These are phyloP conservation scores for Verticillium longisporum DNA, from an alignment of 2,329 filamentous ascomycete species.

Conservation along the genomic window DNA sequence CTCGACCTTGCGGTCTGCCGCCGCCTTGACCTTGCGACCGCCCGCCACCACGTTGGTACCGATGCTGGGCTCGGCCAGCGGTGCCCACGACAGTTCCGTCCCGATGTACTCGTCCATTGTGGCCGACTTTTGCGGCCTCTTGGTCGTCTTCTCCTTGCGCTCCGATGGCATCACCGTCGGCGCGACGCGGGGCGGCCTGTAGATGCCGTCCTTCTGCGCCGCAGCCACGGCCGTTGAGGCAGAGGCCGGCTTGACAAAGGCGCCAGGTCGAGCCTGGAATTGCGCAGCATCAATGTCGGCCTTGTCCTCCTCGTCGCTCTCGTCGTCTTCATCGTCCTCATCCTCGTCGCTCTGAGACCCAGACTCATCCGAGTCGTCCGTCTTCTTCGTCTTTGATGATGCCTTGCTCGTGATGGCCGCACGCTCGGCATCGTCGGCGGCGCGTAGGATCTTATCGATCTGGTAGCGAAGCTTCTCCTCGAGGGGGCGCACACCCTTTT, in stretches of 20 bases:
- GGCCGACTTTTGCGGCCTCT: slow-evolving; percentile 64
- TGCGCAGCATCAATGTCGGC: slow-evolving; percentile 12
- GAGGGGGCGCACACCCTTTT: slow-evolving; percentile 83
- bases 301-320: slow-evolving; percentile 22
- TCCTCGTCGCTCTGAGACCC: slow-evolving; percentile 14
- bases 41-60: slow-evolving; percentile 79
- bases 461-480: slow-evolving; percentile 91
- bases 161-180: slow-evolving; percentile 76
- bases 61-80: slow-evolving; percentile 80
- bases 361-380: slow-evolving; percentile 20
- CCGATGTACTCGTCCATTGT: slow-evolving; percentile 90
- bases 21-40: slow-evolving; percentile 73
- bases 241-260: slow-evolving; percentile 26
- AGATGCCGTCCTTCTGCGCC: slow-evolving; percentile 56
- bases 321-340: slow-evolving; percentile 28
- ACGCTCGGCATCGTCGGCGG: slow-evolving; percentile 67
- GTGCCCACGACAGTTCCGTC: slow-evolving; percentile 75
- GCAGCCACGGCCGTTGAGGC: slow-evolving; percentile 19
- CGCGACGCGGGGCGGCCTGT: slow-evolving; percentile 82
- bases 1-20: slow-evolving; percentile 69
- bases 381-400: slow-evolving; percentile 14
- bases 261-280: slow-evolving; percentile 19
- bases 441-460: slow-evolving; percentile 88
- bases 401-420: slow-evolving; percentile 27
- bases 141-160: slow-evolving; percentile 49